phyloP scores from a whole-genome alignment of 1,139 yeast species.

The Saccharomyces hybrid region DNA sequence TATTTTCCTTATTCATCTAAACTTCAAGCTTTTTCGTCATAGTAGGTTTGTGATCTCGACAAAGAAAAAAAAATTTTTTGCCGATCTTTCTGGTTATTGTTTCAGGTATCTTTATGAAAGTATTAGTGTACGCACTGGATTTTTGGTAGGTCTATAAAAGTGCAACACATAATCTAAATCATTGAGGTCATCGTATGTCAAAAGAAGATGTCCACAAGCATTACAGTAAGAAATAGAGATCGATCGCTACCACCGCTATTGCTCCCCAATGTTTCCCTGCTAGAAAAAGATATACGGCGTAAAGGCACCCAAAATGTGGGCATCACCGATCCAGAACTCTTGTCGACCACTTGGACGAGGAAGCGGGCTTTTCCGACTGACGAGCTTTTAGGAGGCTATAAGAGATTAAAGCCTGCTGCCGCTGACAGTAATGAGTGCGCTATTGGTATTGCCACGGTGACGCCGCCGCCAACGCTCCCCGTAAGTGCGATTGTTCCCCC shows the following conservation, averaged over 20 bases:
- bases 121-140: not conserved
- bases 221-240: constrained; percentile 22
- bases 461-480: constrained; percentile 14
- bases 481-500: constrained; percentile 9
- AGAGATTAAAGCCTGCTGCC: constrained; percentile 1
- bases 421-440: not conserved
- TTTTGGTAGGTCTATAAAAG: not conserved
- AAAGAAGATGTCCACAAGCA: constrained; percentile 16
- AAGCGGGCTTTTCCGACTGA: not conserved
- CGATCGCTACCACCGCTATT: constrained; percentile 26
- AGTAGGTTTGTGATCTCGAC: not conserved
- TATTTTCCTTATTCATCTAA: not conserved
- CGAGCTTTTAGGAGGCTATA: constrained; percentile 1
- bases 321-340: constrained; percentile 1
- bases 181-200: not conserved
- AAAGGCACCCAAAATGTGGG: constrained; percentile 3
- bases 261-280: constrained; percentile 19
- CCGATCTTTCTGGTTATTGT: not conserved
- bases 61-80: not conserved
- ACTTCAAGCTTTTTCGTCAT: not conserved
- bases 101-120: not conserved
- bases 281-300: not conserved
- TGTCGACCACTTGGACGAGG: not conserved
- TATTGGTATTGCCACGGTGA: constrained; percentile 6
- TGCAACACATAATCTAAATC: not conserved